These are phyloP conservation scores for Coleophoma crateriformis DNA, from an alignment of 2,329 filamentous ascomycete genomes.

Conservation along the genomic window DNA sequence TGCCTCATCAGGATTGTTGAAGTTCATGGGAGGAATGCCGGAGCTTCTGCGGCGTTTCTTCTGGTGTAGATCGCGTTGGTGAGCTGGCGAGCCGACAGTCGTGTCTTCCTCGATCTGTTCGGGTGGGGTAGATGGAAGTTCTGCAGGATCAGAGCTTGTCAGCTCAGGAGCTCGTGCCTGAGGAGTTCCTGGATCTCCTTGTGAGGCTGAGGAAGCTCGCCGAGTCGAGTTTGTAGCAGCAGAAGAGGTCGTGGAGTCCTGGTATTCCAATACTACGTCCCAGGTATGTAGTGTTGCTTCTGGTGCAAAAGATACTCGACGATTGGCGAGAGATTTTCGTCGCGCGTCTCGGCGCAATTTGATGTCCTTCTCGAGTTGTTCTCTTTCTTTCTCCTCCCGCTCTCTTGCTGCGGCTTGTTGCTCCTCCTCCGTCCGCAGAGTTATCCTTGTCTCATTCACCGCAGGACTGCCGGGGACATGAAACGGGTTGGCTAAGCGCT, in stretches of 20 bases:
- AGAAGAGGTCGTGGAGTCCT: constrained; percentile 76
- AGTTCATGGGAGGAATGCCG: constrained; percentile 57
- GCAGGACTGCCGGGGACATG: constrained; percentile 31
- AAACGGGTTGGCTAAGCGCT: constrained; percentile 41
- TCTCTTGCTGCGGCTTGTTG: constrained; percentile 65
- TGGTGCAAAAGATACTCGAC: constrained; percentile 92
- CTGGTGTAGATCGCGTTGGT: constrained; percentile 60
- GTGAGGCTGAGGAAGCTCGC: constrained; percentile 55
- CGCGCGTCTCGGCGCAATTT: constrained; percentile 77
- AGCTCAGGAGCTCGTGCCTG: constrained; percentile 21
- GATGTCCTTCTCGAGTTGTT: constrained; percentile 53
- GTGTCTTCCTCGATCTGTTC: constrained; percentile 57
- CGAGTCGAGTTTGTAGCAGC: constrained; percentile 70
- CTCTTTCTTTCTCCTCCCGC: constrained; percentile 60
- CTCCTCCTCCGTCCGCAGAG: constrained; percentile 63
- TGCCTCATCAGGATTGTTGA: constrained; percentile 59
- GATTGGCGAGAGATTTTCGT: constrained; percentile 86
- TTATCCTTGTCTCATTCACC: constrained; percentile 45
- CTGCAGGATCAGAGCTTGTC: constrained; percentile 40
- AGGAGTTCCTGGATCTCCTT: constrained; percentile 13
- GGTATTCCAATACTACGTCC: constrained; percentile 81
- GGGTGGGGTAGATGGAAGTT: constrained; percentile 56
- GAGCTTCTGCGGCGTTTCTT: constrained; percentile 60
- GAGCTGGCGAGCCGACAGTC: constrained; percentile 53
- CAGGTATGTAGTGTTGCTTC: constrained; percentile 97